These are phyloP conservation scores for Mortierella sp. DNA, from an alignment of 371 early-diverging fungal species.

Conservation along the genomic window DNA sequence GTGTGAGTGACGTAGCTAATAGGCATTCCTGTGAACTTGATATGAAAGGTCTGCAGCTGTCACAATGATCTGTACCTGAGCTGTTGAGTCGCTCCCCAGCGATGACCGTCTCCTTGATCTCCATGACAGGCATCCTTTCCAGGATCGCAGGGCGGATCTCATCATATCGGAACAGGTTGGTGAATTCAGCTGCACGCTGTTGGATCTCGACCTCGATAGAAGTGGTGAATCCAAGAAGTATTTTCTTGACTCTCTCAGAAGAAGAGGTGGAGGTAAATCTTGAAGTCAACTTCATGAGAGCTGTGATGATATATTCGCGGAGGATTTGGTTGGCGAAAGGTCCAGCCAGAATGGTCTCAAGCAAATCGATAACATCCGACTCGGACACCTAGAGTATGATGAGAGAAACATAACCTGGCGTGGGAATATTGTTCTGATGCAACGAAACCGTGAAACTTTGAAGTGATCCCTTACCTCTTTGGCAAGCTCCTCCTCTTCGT, in stretches of 20 bases:
- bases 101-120: constrained; percentile 58
- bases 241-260: constrained; percentile 61
- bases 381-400: constrained; percentile 66
- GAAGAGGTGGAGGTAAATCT: constrained; percentile 69
- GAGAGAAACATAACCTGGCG: neutral
- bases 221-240: constrained; percentile 71
- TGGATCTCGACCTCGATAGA: constrained; percentile 93
- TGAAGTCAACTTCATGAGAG: constrained; percentile 88
- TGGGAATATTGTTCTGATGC: neutral
- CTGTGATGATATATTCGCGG: constrained; percentile 86
- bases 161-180: constrained; percentile 80
- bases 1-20: neutral
- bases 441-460: neutral
- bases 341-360: constrained; percentile 80
- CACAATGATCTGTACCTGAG: constrained; percentile 37
- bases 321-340: constrained; percentile 82
- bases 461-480: constrained; percentile 60
- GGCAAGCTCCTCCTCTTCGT: constrained; percentile 75
- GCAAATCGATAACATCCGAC: constrained; percentile 74
- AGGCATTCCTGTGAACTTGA: neutral
- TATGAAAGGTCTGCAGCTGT: neutral
- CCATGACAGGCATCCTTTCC: constrained; percentile 95
- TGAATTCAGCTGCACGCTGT: constrained; percentile 92
- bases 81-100: constrained; percentile 45
- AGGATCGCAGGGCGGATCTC: constrained; percentile 84